Conservation (phyloP, 768 basidiomycete species). For the Hydnum rufescens region DNA sequence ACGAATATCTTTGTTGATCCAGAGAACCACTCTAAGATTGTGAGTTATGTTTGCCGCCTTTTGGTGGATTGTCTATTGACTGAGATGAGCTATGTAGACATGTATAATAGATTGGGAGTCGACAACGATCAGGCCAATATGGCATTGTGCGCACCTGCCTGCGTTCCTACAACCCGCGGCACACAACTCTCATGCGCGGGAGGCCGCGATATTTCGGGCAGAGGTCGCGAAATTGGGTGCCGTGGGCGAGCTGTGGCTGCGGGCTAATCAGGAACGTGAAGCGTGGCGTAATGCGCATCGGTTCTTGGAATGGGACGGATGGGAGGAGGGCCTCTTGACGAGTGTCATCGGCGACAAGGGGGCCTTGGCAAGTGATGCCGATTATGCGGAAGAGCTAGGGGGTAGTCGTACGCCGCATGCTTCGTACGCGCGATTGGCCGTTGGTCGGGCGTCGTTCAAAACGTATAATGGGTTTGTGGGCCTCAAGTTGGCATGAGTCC, state of each 20-base stretch:
- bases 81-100: slow-evolving; percentile 27
- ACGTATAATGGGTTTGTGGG: no score
- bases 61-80: slow-evolving; percentile 6
- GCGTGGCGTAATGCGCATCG: slow-evolving; percentile 59
- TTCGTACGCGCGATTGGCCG: no score
- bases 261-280: slow-evolving; percentile 44
- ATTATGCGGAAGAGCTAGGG: background rate
- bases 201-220: background rate
- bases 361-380: background rate
- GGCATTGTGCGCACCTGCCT: slow-evolving; percentile 69
- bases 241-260: slow-evolving; percentile 38
- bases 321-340: slow-evolving; percentile 69
- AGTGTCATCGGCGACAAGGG: slow-evolving; percentile 37
- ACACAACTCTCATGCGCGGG: no score
- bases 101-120: slow-evolving; percentile 86
- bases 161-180: slow-evolving; percentile 47
- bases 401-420: background rate
- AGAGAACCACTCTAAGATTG: slow-evolving; percentile 44
- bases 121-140: slow-evolving; percentile 69
- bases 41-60: slow-evolving; percentile 23
- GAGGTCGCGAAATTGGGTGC: background rate
- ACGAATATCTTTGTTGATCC: slow-evolving; percentile 73
- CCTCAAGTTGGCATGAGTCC: no score
- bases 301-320: slow-evolving; percentile 75
- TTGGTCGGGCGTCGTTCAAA: no score